Conservation (phyloP, 2,329 filamentous ascomycete species). For the Trichoderma afroharzianum region DNA sequence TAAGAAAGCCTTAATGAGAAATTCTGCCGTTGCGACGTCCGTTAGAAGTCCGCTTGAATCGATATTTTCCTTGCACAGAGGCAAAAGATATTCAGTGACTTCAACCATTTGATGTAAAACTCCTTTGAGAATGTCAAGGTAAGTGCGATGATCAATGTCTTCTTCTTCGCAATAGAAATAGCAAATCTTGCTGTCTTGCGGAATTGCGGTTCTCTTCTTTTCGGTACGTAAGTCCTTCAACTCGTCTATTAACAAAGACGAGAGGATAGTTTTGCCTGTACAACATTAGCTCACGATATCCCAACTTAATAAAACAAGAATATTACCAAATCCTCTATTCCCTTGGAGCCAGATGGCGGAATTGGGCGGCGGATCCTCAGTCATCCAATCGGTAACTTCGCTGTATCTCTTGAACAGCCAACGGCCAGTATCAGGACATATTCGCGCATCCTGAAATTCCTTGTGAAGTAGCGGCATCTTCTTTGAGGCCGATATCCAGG, state of each 20-base stretch:
- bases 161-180: conserved; percentile 10
- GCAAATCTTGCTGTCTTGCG: neutral
- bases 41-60: neutral
- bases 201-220: neutral
- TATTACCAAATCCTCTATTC: conserved; percentile 2
- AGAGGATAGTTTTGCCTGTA: neutral
- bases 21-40: neutral
- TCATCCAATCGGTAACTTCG: conserved; percentile 1
- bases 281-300: neutral
- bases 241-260: neutral
- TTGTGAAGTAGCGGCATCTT: neutral
- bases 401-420: neutral
- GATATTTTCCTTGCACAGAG: neutral
- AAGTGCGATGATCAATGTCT: neutral
- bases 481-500: conserved; percentile 2
- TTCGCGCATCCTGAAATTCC: neutral
- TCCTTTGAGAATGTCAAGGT: neutral
- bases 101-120: conserved; percentile 4
- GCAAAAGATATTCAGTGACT: neutral
- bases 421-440: neutral
- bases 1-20: neutral
- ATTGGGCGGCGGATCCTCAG: neutral
- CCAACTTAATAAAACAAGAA: too few relatives aligned
- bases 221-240: neutral
- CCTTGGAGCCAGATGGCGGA: conserved; percentile 1